Base-by-base conservation (phyloP, 164 flowering plant genomes). In the Vitis cinerea region DNA sequence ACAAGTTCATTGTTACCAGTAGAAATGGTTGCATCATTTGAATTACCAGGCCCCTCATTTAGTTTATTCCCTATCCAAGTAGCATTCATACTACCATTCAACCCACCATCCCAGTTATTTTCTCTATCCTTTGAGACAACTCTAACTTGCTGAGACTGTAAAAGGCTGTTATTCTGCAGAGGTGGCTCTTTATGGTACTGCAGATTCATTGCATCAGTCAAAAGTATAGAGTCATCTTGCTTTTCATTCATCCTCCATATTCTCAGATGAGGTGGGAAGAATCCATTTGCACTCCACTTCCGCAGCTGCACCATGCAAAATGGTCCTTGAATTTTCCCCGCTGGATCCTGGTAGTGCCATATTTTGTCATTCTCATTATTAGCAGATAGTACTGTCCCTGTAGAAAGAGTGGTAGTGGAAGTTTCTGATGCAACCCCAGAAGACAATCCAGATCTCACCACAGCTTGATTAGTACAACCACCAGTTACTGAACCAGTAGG, bases 291-390 rank as follows among this genome's bases (percentile, higher is more conserved):
- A 66, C 69, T 82, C 93, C 93, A 89, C 71, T 76, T 86, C 17
- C 85, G 84, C 68, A 89, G 74, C 74, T 84, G 83, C 67, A 71
- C 13, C 82, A 86, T 77, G 8, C 76, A 63, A 71, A 89, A 87
- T 60, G 93, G 91, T 27, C 93, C 93, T 75, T 85, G 91, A 63
- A 74, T 70, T 70, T 71, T 84, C 54, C 90, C 88, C 65, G 63
- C 65, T 9, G 93, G 93, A 64, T 89, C 93, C 65, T 79, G 83
- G 69, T 89, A 87, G 66, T 83, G 83, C 93, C 93, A 89, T 51
- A 83, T 52, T 64, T 82, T 83, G 47, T 85, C 82, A 10, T 68
- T 71, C 72, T 86, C 88, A 54, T 65, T 70, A 52, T 67, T 50
- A 29, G 63, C 51, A 30, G 78, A 65, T 57, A 71, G 72, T 30